phyloP scores from a whole-genome alignment of 176 grass and related monocot species.

The Phyllostachys edulis region DNA sequence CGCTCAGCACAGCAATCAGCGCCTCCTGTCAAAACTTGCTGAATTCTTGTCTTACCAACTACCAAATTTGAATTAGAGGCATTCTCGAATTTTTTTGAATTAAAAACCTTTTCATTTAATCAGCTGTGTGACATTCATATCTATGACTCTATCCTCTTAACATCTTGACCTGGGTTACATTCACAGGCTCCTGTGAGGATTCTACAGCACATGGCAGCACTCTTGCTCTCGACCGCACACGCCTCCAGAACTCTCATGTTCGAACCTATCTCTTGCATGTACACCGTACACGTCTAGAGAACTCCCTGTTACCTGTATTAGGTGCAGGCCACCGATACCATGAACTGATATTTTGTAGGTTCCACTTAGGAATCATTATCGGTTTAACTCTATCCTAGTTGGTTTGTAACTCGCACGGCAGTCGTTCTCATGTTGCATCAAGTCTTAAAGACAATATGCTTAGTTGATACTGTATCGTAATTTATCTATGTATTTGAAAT shows the following conservation, averaged over 20 bases:
- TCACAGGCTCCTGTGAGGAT: slow-evolving; percentile 33
- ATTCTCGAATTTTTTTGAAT: background rate
- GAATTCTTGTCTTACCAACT: background rate
- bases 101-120: background rate
- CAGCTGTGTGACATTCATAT: background rate
- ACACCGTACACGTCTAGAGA: slow-evolving; percentile 21
- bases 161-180: slow-evolving; percentile 14
- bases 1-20: background rate
- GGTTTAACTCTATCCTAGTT: slow-evolving; percentile 44
- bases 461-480: slow-evolving; percentile 22
- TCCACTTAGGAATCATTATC: slow-evolving; percentile 58
- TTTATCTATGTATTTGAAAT: slow-evolving; percentile 36
- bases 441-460: slow-evolving; percentile 26
- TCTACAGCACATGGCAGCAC: slow-evolving; percentile 17
- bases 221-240: slow-evolving; percentile 9
- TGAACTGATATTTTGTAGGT: slow-evolving; percentile 51
- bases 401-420: slow-evolving; percentile 12
- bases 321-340: slow-evolving; percentile 31
- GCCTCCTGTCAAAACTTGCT: background rate
- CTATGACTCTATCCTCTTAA: background rate
- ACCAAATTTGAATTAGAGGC: background rate
- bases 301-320: slow-evolving; percentile 34
- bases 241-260: background rate
- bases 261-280: slow-evolving; percentile 23
- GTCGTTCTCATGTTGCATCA: background rate